Evolutionary conservation across 1,284 basidiomycete genomes (phyloP), one percentile per base, ranked within the genome.

Genomic region (Pisolithus thermaeus): DNA sequence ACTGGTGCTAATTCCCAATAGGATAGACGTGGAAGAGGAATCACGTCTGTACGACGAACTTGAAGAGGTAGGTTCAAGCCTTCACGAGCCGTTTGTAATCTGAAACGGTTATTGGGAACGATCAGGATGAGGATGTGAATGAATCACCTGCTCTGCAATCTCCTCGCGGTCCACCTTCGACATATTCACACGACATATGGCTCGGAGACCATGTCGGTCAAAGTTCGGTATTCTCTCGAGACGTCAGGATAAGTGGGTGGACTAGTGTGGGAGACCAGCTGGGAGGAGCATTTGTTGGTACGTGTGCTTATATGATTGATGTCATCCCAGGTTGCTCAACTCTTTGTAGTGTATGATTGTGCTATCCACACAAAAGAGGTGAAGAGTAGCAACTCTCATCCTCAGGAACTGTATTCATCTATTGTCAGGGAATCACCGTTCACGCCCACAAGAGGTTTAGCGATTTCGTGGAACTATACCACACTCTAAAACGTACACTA

Each of bases 381-480:
- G 22, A 0, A 59, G 52, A 18, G 12, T n/a, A 27, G 4, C 4
- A 23, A 42, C 6, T 40, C 16, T 20, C n/a, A 44, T 43, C 46
- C 16, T 53, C 47, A 35, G 40, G 7, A n/a, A n/a, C 6, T 16
- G 35, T 7, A 7, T 32, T 46, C 11, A 53, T 12, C 9, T 9
- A 12, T 23, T 39, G 8, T 7, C 53, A 82, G 78, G 78, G 79
- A 3, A 83, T 83, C 2, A 73, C 70, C 12, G 83, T 90, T 39
- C 83, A 84, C 54, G 74, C 75, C 0, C 78, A 84, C 57, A 88
- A 84, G 62, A 78, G 86, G 22, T 90, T 88, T 64, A 84, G 76
- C 30, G 80, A 81, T 1, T 90, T 90, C 61, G 78, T 76, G 3
- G 69, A 80, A 42, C 74, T 90, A 4, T 71, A 81, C 35, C 59